These are phyloP conservation scores for Metarhizium album DNA, from an alignment of 2,329 filamentous ascomycete genomes.

Conservation along the genomic window DNA sequence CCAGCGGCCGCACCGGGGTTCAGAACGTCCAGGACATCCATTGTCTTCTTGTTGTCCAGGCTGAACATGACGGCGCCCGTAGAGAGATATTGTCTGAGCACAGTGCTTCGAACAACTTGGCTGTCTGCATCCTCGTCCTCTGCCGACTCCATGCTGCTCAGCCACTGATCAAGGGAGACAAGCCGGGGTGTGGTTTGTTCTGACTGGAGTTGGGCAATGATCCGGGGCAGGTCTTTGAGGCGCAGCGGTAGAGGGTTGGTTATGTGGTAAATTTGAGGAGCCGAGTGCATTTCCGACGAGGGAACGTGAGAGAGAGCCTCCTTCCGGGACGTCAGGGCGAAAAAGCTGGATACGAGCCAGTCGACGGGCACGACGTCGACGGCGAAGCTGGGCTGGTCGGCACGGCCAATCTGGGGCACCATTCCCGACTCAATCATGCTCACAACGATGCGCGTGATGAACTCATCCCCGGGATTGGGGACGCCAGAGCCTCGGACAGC, in stretches of 20 bases:
- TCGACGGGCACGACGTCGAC: constrained; percentile 14
- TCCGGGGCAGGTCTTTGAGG: constrained; percentile 12
- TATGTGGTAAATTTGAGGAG: constrained; percentile 13
- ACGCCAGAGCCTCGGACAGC: constrained; percentile 7
- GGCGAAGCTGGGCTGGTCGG: constrained; percentile 13
- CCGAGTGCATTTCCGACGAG: neutral
- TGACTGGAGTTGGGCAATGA: constrained; percentile 10
- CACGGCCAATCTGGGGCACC: constrained; percentile 12
- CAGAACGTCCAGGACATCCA: constrained; percentile 10
- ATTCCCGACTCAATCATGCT: constrained; percentile 14
- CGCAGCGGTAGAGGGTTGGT: constrained; percentile 14
- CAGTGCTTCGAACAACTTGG: constrained; percentile 11
- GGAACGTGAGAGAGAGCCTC: constrained; percentile 1
- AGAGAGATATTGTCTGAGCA: constrained; percentile 13
- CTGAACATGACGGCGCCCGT: constrained; percentile 16
- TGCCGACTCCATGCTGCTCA: constrained; percentile 5
- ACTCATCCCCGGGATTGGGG: constrained; percentile 13
- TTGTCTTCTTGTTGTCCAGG: constrained; percentile 11
- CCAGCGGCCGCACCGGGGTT: constrained; percentile 9
- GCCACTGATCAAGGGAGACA: constrained; percentile 12
- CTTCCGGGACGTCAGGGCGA: constrained; percentile 11
- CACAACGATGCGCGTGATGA: constrained; percentile 14
- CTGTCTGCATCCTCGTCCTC: constrained; percentile 9
- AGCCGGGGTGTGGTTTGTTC: constrained; percentile 6
- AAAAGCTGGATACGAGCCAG: constrained; percentile 13